phyloP scores from a whole-genome alignment of 352 stramenopile genomes.

The Halophytophthora polymorphica region DNA sequence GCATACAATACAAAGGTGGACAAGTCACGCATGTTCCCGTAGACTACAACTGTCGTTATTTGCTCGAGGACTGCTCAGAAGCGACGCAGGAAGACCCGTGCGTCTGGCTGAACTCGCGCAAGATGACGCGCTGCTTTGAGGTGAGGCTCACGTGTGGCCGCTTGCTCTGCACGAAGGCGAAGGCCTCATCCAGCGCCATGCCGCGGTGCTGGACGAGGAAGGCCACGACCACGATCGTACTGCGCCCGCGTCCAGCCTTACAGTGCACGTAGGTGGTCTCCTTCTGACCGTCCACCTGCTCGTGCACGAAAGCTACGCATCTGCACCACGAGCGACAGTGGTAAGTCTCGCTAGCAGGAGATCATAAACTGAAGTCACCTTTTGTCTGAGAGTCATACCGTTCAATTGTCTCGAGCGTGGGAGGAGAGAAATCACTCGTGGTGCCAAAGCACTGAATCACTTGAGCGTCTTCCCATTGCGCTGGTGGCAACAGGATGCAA shows the following conservation, averaged over 20 bases:
- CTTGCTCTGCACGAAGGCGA: slow-evolving; percentile 49
- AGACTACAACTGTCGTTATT: too few relatives aligned
- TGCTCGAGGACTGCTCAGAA: too few relatives aligned
- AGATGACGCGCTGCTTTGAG: slow-evolving; percentile 49
- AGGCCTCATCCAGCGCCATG: slow-evolving; percentile 54
- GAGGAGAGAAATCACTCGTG: slow-evolving; percentile 66
- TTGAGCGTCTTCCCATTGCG: slow-evolving; percentile 43
- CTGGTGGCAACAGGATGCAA: slow-evolving; percentile 12
- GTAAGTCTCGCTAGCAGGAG: not conserved
- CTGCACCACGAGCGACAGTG: slow-evolving; percentile 9
- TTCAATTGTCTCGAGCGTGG: slow-evolving; percentile 59
- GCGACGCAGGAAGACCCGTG: slow-evolving; percentile 5
- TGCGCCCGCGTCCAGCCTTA: slow-evolving; percentile 74
- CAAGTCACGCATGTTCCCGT: too few relatives aligned
- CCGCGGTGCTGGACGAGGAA: slow-evolving; percentile 63
- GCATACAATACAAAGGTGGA: slow-evolving; percentile 3
- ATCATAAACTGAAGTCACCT: slow-evolving; percentile 1
- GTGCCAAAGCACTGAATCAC: slow-evolving; percentile 62
- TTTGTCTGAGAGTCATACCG: slow-evolving; percentile 15
- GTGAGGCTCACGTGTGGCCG: slow-evolving; percentile 65
- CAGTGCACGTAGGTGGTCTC: slow-evolving; percentile 78
- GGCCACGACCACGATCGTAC: slow-evolving; percentile 67
- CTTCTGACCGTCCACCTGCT: slow-evolving; percentile 46
- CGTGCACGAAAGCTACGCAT: slow-evolving; percentile 62
- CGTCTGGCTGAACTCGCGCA: slow-evolving; percentile 36